Evolutionary conservation across 2,329 filamentous ascomycete genomes (phyloP), one percentile per base, ranked within the genome.

Genomic region (Tolypocladium sp.): DNA sequence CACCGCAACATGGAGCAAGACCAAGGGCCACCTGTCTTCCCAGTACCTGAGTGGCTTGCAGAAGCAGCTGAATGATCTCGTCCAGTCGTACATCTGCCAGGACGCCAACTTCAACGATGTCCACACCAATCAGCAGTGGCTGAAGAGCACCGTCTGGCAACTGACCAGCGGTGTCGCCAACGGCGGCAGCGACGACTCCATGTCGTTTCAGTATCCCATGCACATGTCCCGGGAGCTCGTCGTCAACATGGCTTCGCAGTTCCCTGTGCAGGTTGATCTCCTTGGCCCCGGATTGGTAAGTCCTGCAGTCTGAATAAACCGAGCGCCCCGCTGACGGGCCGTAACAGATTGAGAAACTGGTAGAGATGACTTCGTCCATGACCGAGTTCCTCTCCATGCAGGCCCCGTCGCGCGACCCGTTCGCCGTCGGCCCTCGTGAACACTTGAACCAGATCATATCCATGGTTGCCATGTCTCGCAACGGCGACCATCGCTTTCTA

Each of bases 321-420:
- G 20, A 53, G 22, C 4, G 40, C 27, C 17, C 10, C 4, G 15
- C 51, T 57, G 40, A 57, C 51, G 37, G 5, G 2, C 9, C 30
- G 5, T 15, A 35, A 0, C 65, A 87, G 83, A 85, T 94, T 61
- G 90, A 92, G 69, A 93, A 93, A 69, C 75, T 96, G 15, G 83
- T 94, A 65, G 88, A 92, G 64, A 83, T 92, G 41, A 85, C 89
- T 15, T 88, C 83, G 70, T 85, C 86, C 20, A 78, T 94, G 62
- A 87, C 82, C 9, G 89, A 93, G 63, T 86, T 90, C 41, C 84
- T 96, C 58, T 81, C 86, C 10, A 78, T 86, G 56, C 83, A 86
- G 56, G 82, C 84, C 1, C 74, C 82, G 0, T 80, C 83, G 3
- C 77, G 83, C 2, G 80, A 83, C 44, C 82, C 83, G 1, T 91